Percentiles rank a stretch among this genome's conserved stretches.
Evolutionary conservation across 2,329 filamentous ascomycete species (phyloP).

Genomic region (Bisporella sp.): DNA sequence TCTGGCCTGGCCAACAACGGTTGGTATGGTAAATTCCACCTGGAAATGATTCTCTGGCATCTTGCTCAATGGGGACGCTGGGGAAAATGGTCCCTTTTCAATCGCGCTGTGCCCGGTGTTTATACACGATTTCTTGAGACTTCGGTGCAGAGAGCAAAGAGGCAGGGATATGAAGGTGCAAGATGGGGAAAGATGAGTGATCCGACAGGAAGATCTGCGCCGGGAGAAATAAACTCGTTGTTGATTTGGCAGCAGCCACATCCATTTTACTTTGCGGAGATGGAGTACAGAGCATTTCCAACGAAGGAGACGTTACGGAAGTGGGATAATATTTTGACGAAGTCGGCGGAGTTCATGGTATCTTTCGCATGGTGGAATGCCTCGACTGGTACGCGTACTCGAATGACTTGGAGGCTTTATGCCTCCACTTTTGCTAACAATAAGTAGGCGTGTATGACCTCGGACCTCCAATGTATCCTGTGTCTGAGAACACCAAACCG

Average conservation of each 20-base stretch:
- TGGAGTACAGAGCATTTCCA: conserved; percentile 42
- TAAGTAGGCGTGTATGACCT: conserved; percentile 39
- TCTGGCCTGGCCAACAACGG: conserved; percentile 39
- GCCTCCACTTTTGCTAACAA: not conserved
- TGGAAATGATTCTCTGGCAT: conserved; percentile 39
- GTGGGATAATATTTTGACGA: conserved; percentile 46
- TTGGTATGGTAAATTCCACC: conserved; percentile 40
- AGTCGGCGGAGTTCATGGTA: conserved; percentile 52
- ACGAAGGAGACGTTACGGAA: conserved; percentile 36
- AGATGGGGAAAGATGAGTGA: conserved; percentile 51
- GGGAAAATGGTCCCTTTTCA: conserved; percentile 31
- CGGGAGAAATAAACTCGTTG: conserved; percentile 53
- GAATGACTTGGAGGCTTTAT: too few relatives aligned
- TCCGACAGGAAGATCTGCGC: conserved; percentile 45
- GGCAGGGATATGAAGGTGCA: conserved; percentile 30
- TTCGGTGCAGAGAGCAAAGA: conserved; percentile 24
- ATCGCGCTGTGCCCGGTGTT: conserved; percentile 31
- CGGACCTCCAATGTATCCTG: conserved; percentile 43
- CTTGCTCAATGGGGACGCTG: conserved; percentile 34
- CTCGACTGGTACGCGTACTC: conserved; percentile 30
- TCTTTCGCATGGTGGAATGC: conserved; percentile 48
- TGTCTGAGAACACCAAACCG: conserved; percentile 51
- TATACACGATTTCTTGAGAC: conserved; percentile 29
- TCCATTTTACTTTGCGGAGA: conserved; percentile 51
- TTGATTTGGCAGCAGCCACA: conserved; percentile 59